Base-by-base conservation (phyloP, 2,329 filamentous ascomycete species). In the Colletotrichum camelliae region DNA sequence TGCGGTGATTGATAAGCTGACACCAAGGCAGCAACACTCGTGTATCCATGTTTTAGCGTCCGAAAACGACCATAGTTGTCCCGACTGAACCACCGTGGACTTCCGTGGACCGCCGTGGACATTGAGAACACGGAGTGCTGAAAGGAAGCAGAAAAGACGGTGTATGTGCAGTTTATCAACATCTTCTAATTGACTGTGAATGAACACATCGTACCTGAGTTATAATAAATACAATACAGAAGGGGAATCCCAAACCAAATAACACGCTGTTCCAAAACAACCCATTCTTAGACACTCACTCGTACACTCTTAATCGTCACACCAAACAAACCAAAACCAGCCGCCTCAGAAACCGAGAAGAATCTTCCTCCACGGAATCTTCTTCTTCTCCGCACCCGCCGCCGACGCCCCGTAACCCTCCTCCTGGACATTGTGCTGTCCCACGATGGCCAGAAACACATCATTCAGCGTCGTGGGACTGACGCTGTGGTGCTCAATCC, bases 401-500 rank as follows among this genome's bases (percentile, higher is more conserved):
- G 21, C 24, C 16, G 18, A 29, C 18, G 21, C 48, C 7, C 29
- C 31, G 67, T 89, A 90, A 18, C 90, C 89, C 85, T 96, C 96
- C 82, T 97, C 95, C 78, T 93, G 88, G 8, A 96, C 91, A 82
- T 96, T 92, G 82, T 97, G 94, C 82, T 92, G 91, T 2, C 93
- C 93, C 0, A 98, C 95, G 81, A 98, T 97, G 27, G 90, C 90
- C 83, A 98, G 84, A 84, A 98, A 98, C 0, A 98, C 95, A 84
- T 98, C 95, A 81, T 98, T 96, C 48, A 98, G 86, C 18, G 95
- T 97, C n/a, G 95, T 96, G 24, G 95, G 95, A 74, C 92, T 94
- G 78, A 98, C 95, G 64, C 94, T 95, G 84, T 96, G 98, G 83
- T 97, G 95, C 82, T 95, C 93, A 65, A 98, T 89, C 0, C 94